Base-by-base conservation (phyloP, 495 filamentous ascomycete genomes). In the Xylaria venustula region DNA sequence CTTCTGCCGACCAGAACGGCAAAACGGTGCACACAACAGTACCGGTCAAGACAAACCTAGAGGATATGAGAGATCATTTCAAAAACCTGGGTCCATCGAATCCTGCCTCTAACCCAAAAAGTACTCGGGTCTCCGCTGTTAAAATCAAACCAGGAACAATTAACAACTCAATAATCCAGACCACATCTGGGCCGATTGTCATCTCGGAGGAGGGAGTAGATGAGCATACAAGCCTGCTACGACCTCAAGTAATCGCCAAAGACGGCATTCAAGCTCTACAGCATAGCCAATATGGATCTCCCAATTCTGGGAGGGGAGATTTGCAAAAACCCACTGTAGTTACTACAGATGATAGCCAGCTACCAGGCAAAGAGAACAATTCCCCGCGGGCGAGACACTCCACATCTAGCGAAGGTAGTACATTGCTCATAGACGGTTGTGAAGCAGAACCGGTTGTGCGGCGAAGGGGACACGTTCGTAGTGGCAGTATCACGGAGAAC, bases 11-110 rank as follows among this genome's bases (percentile, higher is more conserved):
- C 44, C 67, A 71, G 11, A 81, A 78, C 49, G 79, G 75, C 37
- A 77, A 71, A 51, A 61, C 67, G n/a, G 34, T 72, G 7, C 70
- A 68, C 7, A 69, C 70, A 11, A 68, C 73, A 5, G 71, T 81
- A 26, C 76, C 75, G 12, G 75, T 82, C 32, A 76, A 78, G 28
- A 78, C 79, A 2, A 86, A 83, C 46, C 68, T 83, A 17, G 76
- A 80, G 52, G 91, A 96, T 49, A 84, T 96, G 58, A 83, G 82
- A 48, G 85, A 92, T 64, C 93, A 97, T 61, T 78, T 97, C 11
- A 94, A 90, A 66, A 89, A 94, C 66, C 85, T 98, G 2, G 94
- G 95, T 0, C 94, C 94, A 0, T 95, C 91, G 1, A 98, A 98
- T 66, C 83, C 89, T 15, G 95, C 94, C 2, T 90, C 85, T 53